Percentiles rank a stretch among this genome's conserved stretches.
phyloP scores from a whole-genome alignment of 2,329 filamentous ascomycete genomes.

The Scorias spongiosa region DNA sequence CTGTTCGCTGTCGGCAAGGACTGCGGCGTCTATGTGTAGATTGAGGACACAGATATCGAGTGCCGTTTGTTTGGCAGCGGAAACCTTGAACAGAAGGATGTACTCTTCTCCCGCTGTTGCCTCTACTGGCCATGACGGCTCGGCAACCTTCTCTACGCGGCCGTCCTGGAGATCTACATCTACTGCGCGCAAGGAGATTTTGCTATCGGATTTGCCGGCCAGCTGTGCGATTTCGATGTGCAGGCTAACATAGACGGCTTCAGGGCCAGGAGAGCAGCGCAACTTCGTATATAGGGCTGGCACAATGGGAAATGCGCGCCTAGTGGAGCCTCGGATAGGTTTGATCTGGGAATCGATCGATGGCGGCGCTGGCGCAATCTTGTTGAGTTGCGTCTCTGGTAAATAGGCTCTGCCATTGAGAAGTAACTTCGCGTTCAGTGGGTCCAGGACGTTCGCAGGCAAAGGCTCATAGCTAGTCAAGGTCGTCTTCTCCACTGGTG shows the following conservation, averaged over 20 bases:
- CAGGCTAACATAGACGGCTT: slow-evolving; percentile 13
- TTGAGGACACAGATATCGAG: neutral
- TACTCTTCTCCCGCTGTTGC: slow-evolving; percentile 54
- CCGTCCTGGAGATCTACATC: slow-evolving; percentile 43
- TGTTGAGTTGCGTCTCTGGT: slow-evolving; percentile 58
- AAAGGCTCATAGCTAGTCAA: slow-evolving; percentile 53
- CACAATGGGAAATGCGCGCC: slow-evolving; percentile 47
- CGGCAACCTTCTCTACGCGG: slow-evolving; percentile 29
- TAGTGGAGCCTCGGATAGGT: slow-evolving; percentile 49
- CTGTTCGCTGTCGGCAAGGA: slow-evolving; percentile 9
- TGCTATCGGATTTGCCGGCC: slow-evolving; percentile 8
- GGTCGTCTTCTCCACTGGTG: slow-evolving; percentile 44
- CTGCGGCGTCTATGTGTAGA: slow-evolving; percentile 7
- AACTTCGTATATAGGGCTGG: slow-evolving; percentile 60
- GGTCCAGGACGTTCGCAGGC: slow-evolving; percentile 61
- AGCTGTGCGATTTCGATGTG: slow-evolving; percentile 15
- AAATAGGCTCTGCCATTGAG: slow-evolving; percentile 44
- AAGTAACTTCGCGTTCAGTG: slow-evolving; percentile 51
- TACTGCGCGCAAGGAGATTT: slow-evolving; percentile 44
- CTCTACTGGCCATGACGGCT: slow-evolving; percentile 7
- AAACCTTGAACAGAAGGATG: slow-evolving; percentile 43
- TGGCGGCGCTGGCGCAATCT: slow-evolving; percentile 53
- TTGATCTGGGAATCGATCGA: slow-evolving; percentile 43
- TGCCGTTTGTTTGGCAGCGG: neutral
- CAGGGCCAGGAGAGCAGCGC: slow-evolving; percentile 49